Evolutionary conservation across 768 basidiomycete species (phyloP).

Genomic region (Panellus pusillus): DNA sequence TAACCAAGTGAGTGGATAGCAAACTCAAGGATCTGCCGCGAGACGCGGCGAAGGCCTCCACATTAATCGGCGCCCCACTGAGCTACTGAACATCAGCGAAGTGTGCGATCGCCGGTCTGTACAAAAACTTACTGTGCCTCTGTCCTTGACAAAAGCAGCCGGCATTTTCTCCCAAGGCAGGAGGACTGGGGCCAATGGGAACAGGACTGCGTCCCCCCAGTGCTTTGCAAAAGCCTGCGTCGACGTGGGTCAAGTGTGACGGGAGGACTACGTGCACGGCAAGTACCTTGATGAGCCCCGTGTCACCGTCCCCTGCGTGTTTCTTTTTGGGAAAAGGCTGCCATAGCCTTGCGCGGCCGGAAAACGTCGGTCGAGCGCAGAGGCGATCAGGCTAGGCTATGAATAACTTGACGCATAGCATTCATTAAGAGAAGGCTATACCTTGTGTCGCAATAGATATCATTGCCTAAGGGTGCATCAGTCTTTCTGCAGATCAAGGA

Average conservation of each 20-base stretch:
- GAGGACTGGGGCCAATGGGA: constrained; percentile 37
- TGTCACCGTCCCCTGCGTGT: constrained; percentile 40
- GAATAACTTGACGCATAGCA: not conserved
- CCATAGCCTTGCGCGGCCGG: constrained; percentile 47
- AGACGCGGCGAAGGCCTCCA: constrained; percentile 33
- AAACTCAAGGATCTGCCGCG: constrained; percentile 35
- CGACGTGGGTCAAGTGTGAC: not conserved
- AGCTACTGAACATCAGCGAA: constrained; percentile 24
- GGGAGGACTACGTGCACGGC: not conserved
- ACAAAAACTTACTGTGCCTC: constrained; percentile 39
- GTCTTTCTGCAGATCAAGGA: too few species aligned
- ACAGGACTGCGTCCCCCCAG: constrained; percentile 46
- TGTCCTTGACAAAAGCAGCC: constrained; percentile 47
- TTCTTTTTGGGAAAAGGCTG: constrained; percentile 51
- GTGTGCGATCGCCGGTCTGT: not conserved
- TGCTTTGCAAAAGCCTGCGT: constrained; percentile 39
- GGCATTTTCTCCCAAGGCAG: constrained; percentile 52
- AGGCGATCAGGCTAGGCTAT: constrained; percentile 42
- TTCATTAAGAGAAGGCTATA: constrained; percentile 2
- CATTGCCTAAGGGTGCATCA: constrained; percentile 33
- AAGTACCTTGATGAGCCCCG: constrained; percentile 42
- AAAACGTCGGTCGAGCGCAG: constrained; percentile 54
- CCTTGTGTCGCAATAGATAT: constrained; percentile 61
- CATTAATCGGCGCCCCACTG: constrained; percentile 37
- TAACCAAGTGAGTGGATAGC: constrained; percentile 50